A percentile compares a stretch with the other conserved stretches of the same genome.
phyloP scores from a whole-genome alignment of 805 yeast species.

The Yarrowia porcina region DNA sequence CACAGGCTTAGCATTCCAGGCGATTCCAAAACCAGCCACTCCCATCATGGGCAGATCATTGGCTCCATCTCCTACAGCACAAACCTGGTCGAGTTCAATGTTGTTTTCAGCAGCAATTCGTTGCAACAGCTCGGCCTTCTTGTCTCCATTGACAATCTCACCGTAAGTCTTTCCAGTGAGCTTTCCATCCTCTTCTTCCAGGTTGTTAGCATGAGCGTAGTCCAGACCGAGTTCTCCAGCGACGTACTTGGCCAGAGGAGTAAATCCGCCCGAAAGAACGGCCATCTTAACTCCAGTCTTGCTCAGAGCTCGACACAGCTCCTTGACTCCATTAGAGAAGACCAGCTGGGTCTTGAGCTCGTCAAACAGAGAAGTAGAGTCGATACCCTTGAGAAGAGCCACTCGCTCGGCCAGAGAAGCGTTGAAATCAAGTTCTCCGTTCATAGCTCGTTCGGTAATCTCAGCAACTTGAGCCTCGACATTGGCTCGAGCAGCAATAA shows the following conservation, averaged over 20 bases:
- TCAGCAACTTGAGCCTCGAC: constrained; percentile 84
- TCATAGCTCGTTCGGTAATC: constrained; percentile 94
- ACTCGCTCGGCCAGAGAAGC: constrained; percentile 78
- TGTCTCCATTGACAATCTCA: constrained; percentile 77
- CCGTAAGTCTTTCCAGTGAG: constrained; percentile 80
- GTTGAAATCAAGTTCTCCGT: constrained; percentile 89
- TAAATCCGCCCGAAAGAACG: constrained; percentile 92
- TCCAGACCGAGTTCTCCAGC: constrained; percentile 67
- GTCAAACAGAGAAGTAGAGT: constrained; percentile 66
- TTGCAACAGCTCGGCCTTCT: constrained; percentile 69
- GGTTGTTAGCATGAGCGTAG: constrained; percentile 80
- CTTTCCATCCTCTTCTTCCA: constrained; percentile 45
- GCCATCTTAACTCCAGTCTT: constrained; percentile 66
- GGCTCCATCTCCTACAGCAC: constrained; percentile 97
- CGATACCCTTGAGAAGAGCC: constrained; percentile 74
- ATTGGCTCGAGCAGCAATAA: constrained; percentile 90
- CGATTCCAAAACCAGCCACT: constrained; percentile 88
- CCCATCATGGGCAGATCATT: constrained; percentile 93
- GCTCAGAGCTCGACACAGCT: constrained; percentile 62
- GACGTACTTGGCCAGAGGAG: constrained; percentile 79
- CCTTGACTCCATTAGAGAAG: constrained; percentile 83
- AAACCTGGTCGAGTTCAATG: constrained; percentile 44
- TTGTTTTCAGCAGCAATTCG: constrained; percentile 42
- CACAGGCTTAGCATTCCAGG: constrained; percentile 95
- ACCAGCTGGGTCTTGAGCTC: constrained; percentile 64